Conservation (phyloP, 1,284 basidiomycete genomes). For the Cryptococcus deneoformans region DNA sequence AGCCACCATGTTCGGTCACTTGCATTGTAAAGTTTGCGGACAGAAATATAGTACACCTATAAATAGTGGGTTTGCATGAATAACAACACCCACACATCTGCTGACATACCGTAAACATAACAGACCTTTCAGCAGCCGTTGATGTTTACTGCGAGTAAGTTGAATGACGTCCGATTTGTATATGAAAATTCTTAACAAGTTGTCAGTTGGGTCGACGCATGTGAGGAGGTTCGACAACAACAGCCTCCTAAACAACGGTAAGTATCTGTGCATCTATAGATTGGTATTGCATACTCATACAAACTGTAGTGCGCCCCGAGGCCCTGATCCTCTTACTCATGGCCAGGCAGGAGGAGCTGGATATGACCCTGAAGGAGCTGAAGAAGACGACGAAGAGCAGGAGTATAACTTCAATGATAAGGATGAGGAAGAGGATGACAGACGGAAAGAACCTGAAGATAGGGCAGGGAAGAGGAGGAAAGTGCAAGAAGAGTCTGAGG, state of each 20-base stretch:
- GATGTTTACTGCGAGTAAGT: conserved; percentile 47
- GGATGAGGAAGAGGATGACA: conserved; percentile 37
- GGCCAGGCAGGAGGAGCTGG: conserved; percentile 24
- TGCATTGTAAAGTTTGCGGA: conserved; percentile 45
- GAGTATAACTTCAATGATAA: conserved; percentile 54
- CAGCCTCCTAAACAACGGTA: conserved; percentile 34
- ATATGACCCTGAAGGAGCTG: conserved; percentile 18
- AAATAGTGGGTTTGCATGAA: conserved; percentile 31
- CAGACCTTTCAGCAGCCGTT: conserved; percentile 43
- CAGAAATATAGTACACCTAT: conserved; percentile 38
- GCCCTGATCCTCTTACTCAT: conserved; percentile 25
- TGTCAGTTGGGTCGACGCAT: conserved; percentile 47
- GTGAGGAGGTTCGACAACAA: conserved; percentile 40
- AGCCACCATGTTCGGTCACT: conserved; percentile 35
- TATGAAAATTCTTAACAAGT: conserved; percentile 1
- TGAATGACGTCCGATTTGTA: not conserved
- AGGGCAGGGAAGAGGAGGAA: conserved; percentile 19
- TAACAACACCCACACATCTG: not conserved
- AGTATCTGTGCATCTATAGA: conserved; percentile 11
- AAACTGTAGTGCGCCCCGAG: conserved; percentile 17
- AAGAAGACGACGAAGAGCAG: conserved; percentile 14
- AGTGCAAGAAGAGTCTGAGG: conserved; percentile 12
- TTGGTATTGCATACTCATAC: not conserved
- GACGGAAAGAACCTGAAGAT: conserved; percentile 8
- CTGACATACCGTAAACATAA: conserved; percentile 1